A percentile compares a stretch with the other conserved stretches of the same genome.
Evolutionary conservation across 768 basidiomycete species (phyloP).

Genomic region (Psilocybe subaeruginosa): DNA sequence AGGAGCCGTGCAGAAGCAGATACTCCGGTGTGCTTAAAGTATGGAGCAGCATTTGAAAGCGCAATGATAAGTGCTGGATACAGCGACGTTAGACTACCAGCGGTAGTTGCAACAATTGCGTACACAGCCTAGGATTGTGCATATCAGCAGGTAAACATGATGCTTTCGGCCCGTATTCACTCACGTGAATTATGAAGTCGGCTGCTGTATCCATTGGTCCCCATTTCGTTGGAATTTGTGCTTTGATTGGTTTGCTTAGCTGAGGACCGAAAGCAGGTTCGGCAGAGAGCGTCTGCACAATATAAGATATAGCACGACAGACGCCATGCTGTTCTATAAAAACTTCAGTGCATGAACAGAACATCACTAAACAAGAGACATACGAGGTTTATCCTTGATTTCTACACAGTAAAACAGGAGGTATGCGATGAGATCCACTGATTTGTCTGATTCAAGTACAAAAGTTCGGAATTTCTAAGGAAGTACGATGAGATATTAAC

Average conservation of each 20-base stretch:
- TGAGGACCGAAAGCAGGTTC: conserved; percentile 78
- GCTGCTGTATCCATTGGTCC: conserved; percentile 70
- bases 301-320: conserved; percentile 87
- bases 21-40: conserved; percentile 80
- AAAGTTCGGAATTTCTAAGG: conserved; percentile 88
- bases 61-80: conserved; percentile 94
- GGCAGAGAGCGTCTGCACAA: conserved; percentile 89
- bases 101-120: conserved; percentile 86
- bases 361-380: conserved; percentile 26
- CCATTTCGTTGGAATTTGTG: conserved; percentile 79
- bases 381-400: conserved; percentile 93
- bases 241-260: conserved; percentile 64
- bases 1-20: conserved; percentile 82
- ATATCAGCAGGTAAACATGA: not conserved
- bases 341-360: conserved; percentile 10
- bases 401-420: conserved; percentile 83
- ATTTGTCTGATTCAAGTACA: conserved; percentile 79
- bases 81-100: conserved; percentile 76
- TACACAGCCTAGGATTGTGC: conserved; percentile 71
- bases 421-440: conserved; percentile 76
- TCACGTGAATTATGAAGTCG: conserved; percentile 87
- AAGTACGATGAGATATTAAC: not conserved
- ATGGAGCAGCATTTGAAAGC: conserved; percentile 86
- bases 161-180: conserved; percentile 24
- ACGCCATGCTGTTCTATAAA: conserved; percentile 85